Conservation (phyloP, 768 basidiomycete species). For the Tephrocybe sp. region DNA sequence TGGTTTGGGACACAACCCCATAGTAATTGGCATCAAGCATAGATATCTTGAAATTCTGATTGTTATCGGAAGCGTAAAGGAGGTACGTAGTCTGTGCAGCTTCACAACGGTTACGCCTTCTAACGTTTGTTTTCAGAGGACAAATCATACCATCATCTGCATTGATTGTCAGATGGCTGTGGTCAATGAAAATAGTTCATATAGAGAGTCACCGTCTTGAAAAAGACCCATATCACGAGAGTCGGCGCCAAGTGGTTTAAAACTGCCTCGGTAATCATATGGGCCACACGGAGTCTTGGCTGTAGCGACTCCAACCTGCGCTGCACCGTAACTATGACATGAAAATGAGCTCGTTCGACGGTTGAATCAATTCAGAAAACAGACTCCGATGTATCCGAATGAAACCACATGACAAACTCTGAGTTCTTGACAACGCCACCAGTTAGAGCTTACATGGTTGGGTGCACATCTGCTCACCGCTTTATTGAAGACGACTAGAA, state of each 20-base stretch:
- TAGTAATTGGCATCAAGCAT: constrained; percentile 58
- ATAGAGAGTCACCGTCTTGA: constrained; percentile 34
- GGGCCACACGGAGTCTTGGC: constrained; percentile 61
- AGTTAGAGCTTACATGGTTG: background rate
- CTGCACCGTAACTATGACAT: constrained; percentile 55
- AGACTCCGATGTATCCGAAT: constrained; percentile 61
- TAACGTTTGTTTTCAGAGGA: background rate
- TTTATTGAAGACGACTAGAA: constrained; percentile 52
- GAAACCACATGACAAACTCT: constrained; percentile 75
- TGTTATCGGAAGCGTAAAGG: constrained; percentile 66
- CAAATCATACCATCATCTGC: constrained; percentile 38
- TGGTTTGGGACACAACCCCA: constrained; percentile 48
- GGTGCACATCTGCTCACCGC: constrained; percentile 27
- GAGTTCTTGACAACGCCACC: constrained; percentile 36
- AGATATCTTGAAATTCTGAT: constrained; percentile 70
- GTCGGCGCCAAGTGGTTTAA: constrained; percentile 56
- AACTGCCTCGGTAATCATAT: constrained; percentile 55
- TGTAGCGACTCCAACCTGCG: constrained; percentile 61
- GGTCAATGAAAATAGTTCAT: background rate
- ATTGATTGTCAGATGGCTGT: background rate
- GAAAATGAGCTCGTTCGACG: background rate
- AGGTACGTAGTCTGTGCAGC: constrained; percentile 53
- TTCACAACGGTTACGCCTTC: constrained; percentile 15
- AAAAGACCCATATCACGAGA: constrained; percentile 62
- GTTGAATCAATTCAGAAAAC: constrained; percentile 11